Base-by-base conservation (phyloP, 257 asterid genomes). In the Solanum phureja region DNA sequence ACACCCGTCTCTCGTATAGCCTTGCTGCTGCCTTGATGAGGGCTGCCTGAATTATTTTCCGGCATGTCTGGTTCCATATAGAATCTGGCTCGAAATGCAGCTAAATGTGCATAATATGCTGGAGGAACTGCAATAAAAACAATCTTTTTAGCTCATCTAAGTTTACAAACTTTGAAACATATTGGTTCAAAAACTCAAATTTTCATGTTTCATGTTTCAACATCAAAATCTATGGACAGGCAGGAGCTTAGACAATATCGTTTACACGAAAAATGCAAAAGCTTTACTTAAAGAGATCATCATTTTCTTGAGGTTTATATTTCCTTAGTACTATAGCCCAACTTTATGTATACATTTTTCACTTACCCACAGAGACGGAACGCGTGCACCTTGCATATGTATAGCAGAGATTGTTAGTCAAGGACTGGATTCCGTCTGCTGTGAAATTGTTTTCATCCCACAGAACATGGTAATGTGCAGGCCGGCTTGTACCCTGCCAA, bases 391-490 rank as follows among this genome's bases (percentile, higher is more conserved):
- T 93, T 21, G 99, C 99, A 69, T 97, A 97, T 29, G 99, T 97
- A 46, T 97, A 97, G 89, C 99, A 97, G 60, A 97, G 98, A 89
- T 97, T 97, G 92, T 97, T 97, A 3, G 99, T 97, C 93, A 97
- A 85, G 0, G 98, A 95, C 82, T 97, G 99, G 89, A 97, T 97
- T 16, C 98, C 99, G 33, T 97, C 99, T 0, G 99, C 99, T 2
- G 98, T 95, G 86, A 97, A 97, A 88, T 95, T 97, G 92, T 97
- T 97, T 91, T 97, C 99, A 33, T 97, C 99, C 99, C 99, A 97
- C 8, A 97, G 93, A 73, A 97, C 99, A 88, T 95, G 98, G 92
- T 97, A 97, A 87, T 97, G 99, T n/a, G 99, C 99, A 12, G 99
- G 99, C 27, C 99, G 93, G 71, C 98, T 97, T 18, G 99, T 97